Evolutionary conservation across 805 yeast species (phyloP), one percentile per base, ranked within the genome.

Genomic region (Candida wancherniae): DNA sequence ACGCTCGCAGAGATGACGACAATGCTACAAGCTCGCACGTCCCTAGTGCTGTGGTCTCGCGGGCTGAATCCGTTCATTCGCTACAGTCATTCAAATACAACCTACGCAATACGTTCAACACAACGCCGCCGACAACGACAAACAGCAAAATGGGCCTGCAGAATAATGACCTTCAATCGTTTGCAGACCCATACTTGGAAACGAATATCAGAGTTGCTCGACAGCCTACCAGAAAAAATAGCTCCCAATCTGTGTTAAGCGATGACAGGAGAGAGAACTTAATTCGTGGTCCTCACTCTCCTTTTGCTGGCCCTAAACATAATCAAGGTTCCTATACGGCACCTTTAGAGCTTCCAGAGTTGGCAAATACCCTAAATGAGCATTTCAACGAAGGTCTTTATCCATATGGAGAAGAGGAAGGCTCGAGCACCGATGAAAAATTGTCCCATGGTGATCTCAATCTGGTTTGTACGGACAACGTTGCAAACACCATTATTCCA

Each of bases 391-490:
- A 51, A 12, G 61, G 51, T 5, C 43, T 43, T 24, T 50, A 49
- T 26, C 48, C 54, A 13, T 51, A 48, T 26, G 51, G 49, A 11
- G 57, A 48, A n/a, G 59, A 53, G 27, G 51, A 42, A 16, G 51
- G 41, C 20, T 37, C 38, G 8, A 45, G 50, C 25, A 55, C 45
- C 11, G 64, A 52, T 17, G 65, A 55, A 17, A 39, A 42, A 5
- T 52, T 59, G 6, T 51, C 48, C n/a, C 60, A 54, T 19, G 61
- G 53, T 3, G 63, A 61, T 29, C 37, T 37, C 30, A 34, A 36
- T 15, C 40, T 42, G 45, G 19, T 38, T 6, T 28, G 28, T 11
- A 34, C 39, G 7, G 44, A 35, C 11, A 29, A 21, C 29, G 22
- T 34, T 13, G 29, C 26, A 3, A n/a, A n/a, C n/a, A n/a, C n/a